These are phyloP conservation scores for Blastobotrys parvus DNA, from an alignment of 805 yeast genomes.

Conservation along the genomic window DNA sequence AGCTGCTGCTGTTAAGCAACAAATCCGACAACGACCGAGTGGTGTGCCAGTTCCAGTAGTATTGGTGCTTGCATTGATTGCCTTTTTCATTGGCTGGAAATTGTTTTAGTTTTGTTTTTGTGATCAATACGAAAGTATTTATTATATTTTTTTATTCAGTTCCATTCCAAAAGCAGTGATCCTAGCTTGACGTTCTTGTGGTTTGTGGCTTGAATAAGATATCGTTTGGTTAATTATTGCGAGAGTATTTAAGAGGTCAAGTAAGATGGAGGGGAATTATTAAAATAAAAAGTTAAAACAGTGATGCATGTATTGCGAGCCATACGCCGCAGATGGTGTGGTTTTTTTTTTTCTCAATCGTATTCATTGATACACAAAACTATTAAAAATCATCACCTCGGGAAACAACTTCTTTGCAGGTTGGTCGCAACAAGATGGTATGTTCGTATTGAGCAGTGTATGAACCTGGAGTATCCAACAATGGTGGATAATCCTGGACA, in stretches of 20 bases:
- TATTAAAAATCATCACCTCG: conserved; percentile 86
- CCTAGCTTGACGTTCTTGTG: too few species aligned
- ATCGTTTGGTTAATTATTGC: too few species aligned
- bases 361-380: background rate
- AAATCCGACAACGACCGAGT: conserved; percentile 38
- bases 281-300: too few species aligned
- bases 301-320: too few species aligned
- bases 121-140: too few species aligned
- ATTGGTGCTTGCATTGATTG: conserved; percentile 44
- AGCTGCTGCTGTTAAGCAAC: conserved; percentile 6
- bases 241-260: too few species aligned
- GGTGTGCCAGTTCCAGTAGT: conserved; percentile 53
- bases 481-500: conserved; percentile 92
- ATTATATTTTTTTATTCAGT: too few species aligned
- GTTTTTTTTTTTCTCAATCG: background rate
- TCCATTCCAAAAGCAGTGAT: too few species aligned
- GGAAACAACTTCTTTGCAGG: conserved; percentile 87
- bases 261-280: too few species aligned
- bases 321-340: too few species aligned
- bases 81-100: conserved; percentile 61
- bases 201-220: too few species aligned
- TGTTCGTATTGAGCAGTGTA: conserved; percentile 98
- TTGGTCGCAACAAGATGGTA: conserved; percentile 83
- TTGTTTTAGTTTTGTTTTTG: too few species aligned
- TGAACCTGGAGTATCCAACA: conserved; percentile 71